Evolutionary conservation across 1,284 basidiomycete species (phyloP).

Genomic region (Malassezia sympodialis): DNA sequence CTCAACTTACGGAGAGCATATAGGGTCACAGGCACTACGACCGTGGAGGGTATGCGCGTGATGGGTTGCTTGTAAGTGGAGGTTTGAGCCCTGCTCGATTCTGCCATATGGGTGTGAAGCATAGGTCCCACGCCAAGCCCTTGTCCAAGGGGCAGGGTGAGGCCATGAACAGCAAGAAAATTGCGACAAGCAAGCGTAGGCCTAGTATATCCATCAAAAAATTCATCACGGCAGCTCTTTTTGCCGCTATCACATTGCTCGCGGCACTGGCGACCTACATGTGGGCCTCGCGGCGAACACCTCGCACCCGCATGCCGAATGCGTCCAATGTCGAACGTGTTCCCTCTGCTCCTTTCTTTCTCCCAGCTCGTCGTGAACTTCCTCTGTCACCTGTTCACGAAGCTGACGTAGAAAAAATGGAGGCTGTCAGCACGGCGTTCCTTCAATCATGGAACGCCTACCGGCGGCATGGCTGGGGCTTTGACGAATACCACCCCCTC

Average conservation of each 20-base stretch:
- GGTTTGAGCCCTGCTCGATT: neutral
- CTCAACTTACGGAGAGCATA: constrained; percentile 13
- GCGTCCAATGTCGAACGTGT: neutral
- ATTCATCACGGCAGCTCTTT: neutral
- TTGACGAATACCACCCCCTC: constrained; percentile 45
- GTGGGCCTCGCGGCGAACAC: neutral
- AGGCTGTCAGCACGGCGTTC: constrained; percentile 36
- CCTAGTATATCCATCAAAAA: neutral
- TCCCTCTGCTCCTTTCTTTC: constrained; percentile 15
- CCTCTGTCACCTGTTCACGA: constrained; percentile 21
- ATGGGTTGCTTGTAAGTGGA: neutral
- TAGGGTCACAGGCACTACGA: neutral
- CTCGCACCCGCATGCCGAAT: neutral
- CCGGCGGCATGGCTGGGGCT: constrained; percentile 39
- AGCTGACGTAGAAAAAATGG: constrained; percentile 24
- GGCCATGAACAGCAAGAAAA: neutral
- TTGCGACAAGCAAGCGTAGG: neutral
- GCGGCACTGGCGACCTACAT: neutral
- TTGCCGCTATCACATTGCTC: neutral
- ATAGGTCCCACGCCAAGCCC: neutral
- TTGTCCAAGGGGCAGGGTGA: neutral
- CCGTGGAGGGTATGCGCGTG: neutral
- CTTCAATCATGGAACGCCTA: constrained; percentile 42
- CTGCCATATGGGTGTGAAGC: neutral
- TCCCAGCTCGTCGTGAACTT: constrained; percentile 24